Conservation (phyloP, 108 stramenopile species). For the Craspedostauros australis region DNA sequence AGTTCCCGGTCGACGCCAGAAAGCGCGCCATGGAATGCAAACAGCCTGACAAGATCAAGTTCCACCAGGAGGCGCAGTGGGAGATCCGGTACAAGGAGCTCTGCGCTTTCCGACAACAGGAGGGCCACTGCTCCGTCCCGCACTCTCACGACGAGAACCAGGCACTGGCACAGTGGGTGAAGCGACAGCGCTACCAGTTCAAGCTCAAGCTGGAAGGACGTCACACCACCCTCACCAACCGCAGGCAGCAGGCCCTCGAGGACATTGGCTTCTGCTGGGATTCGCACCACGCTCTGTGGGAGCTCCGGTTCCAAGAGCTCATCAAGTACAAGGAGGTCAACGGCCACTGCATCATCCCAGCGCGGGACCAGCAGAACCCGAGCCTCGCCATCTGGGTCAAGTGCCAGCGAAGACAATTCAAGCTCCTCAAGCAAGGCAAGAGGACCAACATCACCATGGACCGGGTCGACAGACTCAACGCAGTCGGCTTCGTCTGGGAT, state of each 20-base stretch:
- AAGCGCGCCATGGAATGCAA: too few species aligned
- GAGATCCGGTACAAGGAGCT: slow-evolving; percentile 25
- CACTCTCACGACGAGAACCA: slow-evolving; percentile 10
- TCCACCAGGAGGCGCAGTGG: slow-evolving; percentile 16
- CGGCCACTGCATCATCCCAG: slow-evolving; percentile 38
- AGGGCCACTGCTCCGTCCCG: slow-evolving; percentile 39
- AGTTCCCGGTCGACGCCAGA: too few species aligned
- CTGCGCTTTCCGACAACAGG: slow-evolving; percentile 3
- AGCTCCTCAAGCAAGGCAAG: slow-evolving; percentile 34
- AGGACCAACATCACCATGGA: slow-evolving; percentile 32
- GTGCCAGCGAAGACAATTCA: slow-evolving; percentile 47
- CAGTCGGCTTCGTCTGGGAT: slow-evolving; percentile 42
- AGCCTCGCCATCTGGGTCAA: slow-evolving; percentile 46
- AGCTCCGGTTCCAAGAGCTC: slow-evolving; percentile 15
- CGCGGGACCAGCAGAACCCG: slow-evolving; percentile 26
- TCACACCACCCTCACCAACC: background rate
- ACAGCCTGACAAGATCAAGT: too few species aligned
- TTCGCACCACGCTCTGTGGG: slow-evolving; percentile 10
- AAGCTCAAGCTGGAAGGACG: slow-evolving; percentile 6
- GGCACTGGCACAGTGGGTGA: slow-evolving; percentile 40
- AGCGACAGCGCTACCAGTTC: slow-evolving; percentile 40
- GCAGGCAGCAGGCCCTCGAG: slow-evolving; percentile 5
- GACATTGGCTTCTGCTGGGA: slow-evolving; percentile 20
- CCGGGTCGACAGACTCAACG: slow-evolving; percentile 34
- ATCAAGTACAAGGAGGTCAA: slow-evolving; percentile 8